A percentile compares a stretch with the other conserved stretches of the same genome.
These are phyloP conservation scores for Boletales sp. DNA, from an alignment of 768 basidiomycete genomes.

Conservation along the genomic window DNA sequence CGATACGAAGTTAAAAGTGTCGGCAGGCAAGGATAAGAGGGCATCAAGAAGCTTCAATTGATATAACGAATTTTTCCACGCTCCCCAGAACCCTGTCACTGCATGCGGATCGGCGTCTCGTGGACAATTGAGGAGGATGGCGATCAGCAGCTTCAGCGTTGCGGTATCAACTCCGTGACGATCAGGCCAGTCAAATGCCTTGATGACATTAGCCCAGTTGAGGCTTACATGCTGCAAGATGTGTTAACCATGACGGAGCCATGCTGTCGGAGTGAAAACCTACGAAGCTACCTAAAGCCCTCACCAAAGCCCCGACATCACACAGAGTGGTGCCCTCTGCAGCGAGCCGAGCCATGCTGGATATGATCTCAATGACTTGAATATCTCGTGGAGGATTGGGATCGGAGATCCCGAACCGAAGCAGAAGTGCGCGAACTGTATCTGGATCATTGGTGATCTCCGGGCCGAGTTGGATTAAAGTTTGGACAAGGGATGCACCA, in stretches of 20 bases:
- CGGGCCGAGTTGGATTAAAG: constrained; percentile 71
- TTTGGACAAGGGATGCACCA: constrained; percentile 69
- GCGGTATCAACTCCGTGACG: constrained; percentile 86
- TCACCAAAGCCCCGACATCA: constrained; percentile 71
- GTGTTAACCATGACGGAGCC: constrained; percentile 7
- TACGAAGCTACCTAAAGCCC: constrained; percentile 72
- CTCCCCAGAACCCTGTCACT: constrained; percentile 80
- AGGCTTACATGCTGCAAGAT: constrained; percentile 54
- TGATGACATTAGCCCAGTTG: constrained; percentile 80
- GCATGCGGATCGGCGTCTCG: constrained; percentile 74
- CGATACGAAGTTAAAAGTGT: constrained; percentile 90
- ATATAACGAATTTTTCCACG: constrained; percentile 81
- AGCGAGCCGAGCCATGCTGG: constrained; percentile 62
- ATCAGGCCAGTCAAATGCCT: constrained; percentile 81
- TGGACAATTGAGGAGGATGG: constrained; percentile 79
- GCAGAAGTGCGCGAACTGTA: constrained; percentile 61
- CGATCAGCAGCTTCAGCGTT: constrained; percentile 83
- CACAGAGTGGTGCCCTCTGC: constrained; percentile 70
- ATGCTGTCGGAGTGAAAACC: constrained; percentile 30
- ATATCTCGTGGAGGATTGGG: constrained; percentile 65
- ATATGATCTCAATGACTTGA: constrained; percentile 69
- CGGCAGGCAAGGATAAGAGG: constrained; percentile 81
- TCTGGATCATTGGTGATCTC: constrained; percentile 77
- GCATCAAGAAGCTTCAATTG: constrained; percentile 87
- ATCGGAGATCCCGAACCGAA: constrained; percentile 74